Percentiles rank a stretch among this genome's conserved stretches.
phyloP scores from a whole-genome alignment of 2,329 filamentous ascomycete genomes.

The Phyllosticta citriasiana region DNA sequence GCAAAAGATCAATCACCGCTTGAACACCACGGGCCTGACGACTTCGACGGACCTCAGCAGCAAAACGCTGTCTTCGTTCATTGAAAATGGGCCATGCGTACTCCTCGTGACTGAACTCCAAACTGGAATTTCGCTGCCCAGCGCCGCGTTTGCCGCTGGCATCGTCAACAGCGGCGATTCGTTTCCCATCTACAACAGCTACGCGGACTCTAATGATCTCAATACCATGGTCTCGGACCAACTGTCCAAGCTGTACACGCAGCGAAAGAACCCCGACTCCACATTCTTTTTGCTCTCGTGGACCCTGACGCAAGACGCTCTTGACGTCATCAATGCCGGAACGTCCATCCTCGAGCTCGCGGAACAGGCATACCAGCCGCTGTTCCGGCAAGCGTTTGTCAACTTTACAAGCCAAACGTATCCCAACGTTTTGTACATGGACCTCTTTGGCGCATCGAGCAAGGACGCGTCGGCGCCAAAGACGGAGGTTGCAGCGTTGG shows the following conservation, averaged over 20 bases:
- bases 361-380: conserved; percentile 19
- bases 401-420: conserved; percentile 26
- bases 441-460: conserved; percentile 23
- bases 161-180: conserved; percentile 22
- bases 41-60: conserved; percentile 22
- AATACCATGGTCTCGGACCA: conserved; percentile 27
- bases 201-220: conserved; percentile 26
- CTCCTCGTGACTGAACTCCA: conserved; percentile 26
- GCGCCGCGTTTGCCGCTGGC: conserved; percentile 22
- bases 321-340: conserved; percentile 16
- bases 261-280: conserved; percentile 23
- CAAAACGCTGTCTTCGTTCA: conserved; percentile 27
- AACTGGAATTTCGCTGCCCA: conserved; percentile 17
- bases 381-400: conserved; percentile 22
- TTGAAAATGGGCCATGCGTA: conserved; percentile 24
- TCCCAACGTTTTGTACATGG: conserved; percentile 27
- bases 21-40: conserved; percentile 17
- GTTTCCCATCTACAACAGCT: conserved; percentile 27
- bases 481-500: conserved; percentile 23
- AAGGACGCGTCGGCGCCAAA: conserved; percentile 16
- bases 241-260: conserved; percentile 24
- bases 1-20: conserved; percentile 33
- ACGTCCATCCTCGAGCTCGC: conserved; percentile 25
- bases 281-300: conserved; percentile 27
- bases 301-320: conserved; percentile 26